Percentiles rank a stretch among this genome's conserved stretches.
phyloP scores from a whole-genome alignment of 1,284 basidiomycete species.

The Sporisorium graminicola region DNA sequence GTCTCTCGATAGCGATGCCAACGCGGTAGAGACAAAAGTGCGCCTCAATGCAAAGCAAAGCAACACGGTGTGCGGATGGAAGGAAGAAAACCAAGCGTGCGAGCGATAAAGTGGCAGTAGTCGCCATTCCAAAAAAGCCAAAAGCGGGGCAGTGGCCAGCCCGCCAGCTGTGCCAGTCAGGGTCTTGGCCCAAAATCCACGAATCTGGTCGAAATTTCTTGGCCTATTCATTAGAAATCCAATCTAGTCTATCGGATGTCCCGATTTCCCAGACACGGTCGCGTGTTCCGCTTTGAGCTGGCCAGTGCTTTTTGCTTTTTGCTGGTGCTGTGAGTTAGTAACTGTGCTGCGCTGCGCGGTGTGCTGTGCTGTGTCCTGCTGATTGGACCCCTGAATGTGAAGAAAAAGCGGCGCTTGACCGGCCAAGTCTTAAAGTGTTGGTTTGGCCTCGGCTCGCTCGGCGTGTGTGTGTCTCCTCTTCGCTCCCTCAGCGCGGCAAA shows the following conservation, averaged over 20 bases:
- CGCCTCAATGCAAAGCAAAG: neutral
- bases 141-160: neutral
- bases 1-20: neutral
- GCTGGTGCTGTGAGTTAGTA: neutral
- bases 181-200: neutral
- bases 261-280: neutral
- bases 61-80: neutral
- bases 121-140: neutral
- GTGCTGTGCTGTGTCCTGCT: neutral
- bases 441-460: slow-evolving; percentile 1
- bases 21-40: neutral
- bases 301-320: neutral
- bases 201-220: neutral
- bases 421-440: slow-evolving; percentile 1
- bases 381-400: slow-evolving; percentile 15
- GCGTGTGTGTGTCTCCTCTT: slow-evolving; percentile 1
- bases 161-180: neutral
- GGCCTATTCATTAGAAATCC: neutral
- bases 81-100: neutral
- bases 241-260: neutral
- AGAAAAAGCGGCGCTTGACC: neutral
- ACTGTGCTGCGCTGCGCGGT: slow-evolving; percentile 3
- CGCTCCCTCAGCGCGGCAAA: neutral
- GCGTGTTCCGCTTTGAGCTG: neutral
- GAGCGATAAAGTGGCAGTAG: too few relatives aligned